Base-by-base conservation (phyloP, 2,329 filamentous ascomycete genomes). In the Colletotrichum sp. region DNA sequence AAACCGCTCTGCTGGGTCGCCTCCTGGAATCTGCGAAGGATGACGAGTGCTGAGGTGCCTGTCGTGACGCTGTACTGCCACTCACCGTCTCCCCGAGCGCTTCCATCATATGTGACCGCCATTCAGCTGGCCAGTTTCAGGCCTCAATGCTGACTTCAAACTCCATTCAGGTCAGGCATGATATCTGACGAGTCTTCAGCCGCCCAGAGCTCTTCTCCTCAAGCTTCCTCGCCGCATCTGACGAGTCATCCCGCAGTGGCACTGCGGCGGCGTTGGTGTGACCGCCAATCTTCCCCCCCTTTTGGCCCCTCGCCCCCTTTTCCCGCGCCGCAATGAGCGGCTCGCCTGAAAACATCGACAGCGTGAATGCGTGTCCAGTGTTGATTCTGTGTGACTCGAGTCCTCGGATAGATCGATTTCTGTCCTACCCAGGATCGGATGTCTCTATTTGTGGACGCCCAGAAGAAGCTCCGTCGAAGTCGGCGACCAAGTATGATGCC, bases 261-360 rank as follows among this genome's bases (percentile, higher is more conserved):
- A 30, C 55, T 30, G 79, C 78, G n/a, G 78, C 71, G 56, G 77
- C 76, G 48, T 79, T 79, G 62, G 80, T 74, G 34, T 78, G 78
- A 16, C 71, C 71, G 43, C 77, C 77, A 52, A 77, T 83, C 12
- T 74, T 70, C n/a, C 84, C 79, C 4, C 81, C 83, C 10, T 78
- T 48, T 48, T 22, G 43, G 43, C 18, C 43, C 39, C 43, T 52
- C 43, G 43, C 43, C 43, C 43, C 43, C 43, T 52, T 52, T 22
- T 52, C n/a, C 43, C n/a, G 43, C 43, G n/a, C n/a, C 43, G 43
- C 43, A 22, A 52, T 22, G 43, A 52, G n/a, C 43, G 43, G 43
- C 10, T 52, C 43, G 43, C 12, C 43, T 52, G 43, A 52, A 52
- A 52, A 8, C 43, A 13, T 52, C 43, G 43, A 22, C 43, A 52